phyloP scores from a whole-genome alignment of 805 yeast species.

The Candida sphagnicola region DNA sequence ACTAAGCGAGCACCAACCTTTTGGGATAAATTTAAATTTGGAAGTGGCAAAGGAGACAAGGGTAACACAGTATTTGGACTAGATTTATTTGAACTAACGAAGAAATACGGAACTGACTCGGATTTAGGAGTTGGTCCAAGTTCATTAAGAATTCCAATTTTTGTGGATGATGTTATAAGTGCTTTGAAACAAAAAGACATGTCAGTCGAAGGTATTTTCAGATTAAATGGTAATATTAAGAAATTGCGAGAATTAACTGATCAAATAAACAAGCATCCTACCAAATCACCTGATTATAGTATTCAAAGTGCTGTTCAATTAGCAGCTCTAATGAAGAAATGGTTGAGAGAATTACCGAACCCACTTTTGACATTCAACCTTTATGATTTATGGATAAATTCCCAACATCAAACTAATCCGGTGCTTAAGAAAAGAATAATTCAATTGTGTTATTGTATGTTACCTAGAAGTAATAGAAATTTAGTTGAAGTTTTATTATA shows the following conservation, averaged over 20 bases:
- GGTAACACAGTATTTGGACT: constrained; percentile 63
- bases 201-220: constrained; percentile 93
- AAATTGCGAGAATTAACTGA: constrained; percentile 70
- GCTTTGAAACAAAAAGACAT: constrained; percentile 87
- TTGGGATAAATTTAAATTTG: constrained; percentile 51
- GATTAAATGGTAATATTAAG: constrained; percentile 93
- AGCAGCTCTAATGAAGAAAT: constrained; percentile 89
- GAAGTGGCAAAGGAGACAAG: constrained; percentile 26
- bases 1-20: constrained; percentile 42
- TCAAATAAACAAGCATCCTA: constrained; percentile 69
- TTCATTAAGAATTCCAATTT: constrained; percentile 73
- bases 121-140: constrained; percentile 82
- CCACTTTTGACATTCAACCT: constrained; percentile 78
- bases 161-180: constrained; percentile 80
- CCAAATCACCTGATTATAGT: constrained; percentile 63
- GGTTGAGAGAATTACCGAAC: constrained; percentile 87
- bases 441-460: constrained; percentile 65
- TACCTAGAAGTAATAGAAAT: constrained; percentile 81
- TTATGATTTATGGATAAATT: constrained; percentile 73
- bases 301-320: constrained; percentile 84
- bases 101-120: constrained; percentile 75
- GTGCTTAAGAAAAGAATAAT: constrained; percentile 49
- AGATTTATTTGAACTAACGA: constrained; percentile 65
- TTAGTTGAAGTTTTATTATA: constrained; percentile 79
- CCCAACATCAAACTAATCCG: constrained; percentile 50